These are phyloP conservation scores for Globisporangium middletonii DNA, from an alignment of 352 stramenopile species.

Conservation along the genomic window DNA sequence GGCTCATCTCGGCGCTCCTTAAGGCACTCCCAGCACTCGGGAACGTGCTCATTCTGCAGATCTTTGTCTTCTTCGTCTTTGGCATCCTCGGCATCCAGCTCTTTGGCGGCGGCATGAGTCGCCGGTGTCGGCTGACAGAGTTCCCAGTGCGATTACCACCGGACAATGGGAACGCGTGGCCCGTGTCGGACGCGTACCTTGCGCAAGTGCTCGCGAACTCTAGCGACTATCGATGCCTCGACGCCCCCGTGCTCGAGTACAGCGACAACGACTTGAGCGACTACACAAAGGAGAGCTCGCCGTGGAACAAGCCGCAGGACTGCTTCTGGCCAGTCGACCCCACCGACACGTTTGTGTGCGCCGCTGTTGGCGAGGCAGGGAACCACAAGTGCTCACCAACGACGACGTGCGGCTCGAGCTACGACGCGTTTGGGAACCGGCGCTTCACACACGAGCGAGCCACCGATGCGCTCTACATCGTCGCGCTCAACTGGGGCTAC, in stretches of 20 bases:
- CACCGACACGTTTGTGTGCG: slow-evolving; percentile 71
- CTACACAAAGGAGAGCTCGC: slow-evolving; percentile 65
- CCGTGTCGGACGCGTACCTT: slow-evolving; percentile 44
- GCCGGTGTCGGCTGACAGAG: slow-evolving; percentile 74
- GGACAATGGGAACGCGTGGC: slow-evolving; percentile 27
- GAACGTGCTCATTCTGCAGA: slow-evolving; percentile 85
- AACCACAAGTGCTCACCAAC: slow-evolving; percentile 40
- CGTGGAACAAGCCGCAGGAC: slow-evolving; percentile 55
- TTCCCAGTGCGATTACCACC: slow-evolving; percentile 49
- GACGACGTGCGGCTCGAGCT: slow-evolving; percentile 61
- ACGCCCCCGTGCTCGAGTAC: slow-evolving; percentile 37
- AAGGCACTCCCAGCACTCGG: slow-evolving; percentile 81
- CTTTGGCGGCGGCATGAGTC: slow-evolving; percentile 76
- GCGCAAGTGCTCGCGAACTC: slow-evolving; percentile 30
- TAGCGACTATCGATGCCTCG: slow-evolving; percentile 29
- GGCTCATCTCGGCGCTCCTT: slow-evolving; percentile 78
- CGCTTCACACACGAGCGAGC: slow-evolving; percentile 45
- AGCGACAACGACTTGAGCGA: slow-evolving; percentile 22
- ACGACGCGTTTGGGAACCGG: slow-evolving; percentile 58
- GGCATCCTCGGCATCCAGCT: slow-evolving; percentile 88
- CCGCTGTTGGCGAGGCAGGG: slow-evolving; percentile 25
- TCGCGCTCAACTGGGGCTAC: slow-evolving; percentile 82
- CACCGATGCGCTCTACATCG: slow-evolving; percentile 49
- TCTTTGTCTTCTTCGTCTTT: slow-evolving; percentile 92
- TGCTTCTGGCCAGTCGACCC: slow-evolving; percentile 93